A percentile compares a stretch with the other conserved stretches of the same genome.
These are phyloP conservation scores for Fusarium xyrophilum DNA, from an alignment of 2,329 filamentous ascomycete genomes.

Conservation along the genomic window DNA sequence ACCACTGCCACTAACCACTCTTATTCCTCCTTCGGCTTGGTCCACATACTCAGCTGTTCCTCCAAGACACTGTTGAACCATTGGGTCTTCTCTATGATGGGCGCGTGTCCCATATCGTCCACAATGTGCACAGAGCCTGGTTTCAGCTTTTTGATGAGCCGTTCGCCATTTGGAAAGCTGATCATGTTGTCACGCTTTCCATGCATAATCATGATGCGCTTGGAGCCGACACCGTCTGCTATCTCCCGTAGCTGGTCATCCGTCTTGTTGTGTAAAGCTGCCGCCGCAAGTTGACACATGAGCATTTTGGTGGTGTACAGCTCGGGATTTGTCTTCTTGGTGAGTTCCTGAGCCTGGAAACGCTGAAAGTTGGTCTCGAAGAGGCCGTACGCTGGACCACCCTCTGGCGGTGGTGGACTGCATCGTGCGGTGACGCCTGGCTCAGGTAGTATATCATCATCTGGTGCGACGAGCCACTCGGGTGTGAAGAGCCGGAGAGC, in stretches of 20 bases:
- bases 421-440: conserved; percentile 51
- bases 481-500: conserved; percentile 71
- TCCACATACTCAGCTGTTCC: conserved; percentile 60
- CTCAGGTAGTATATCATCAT: conserved; percentile 61
- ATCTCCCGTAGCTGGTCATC: conserved; percentile 59
- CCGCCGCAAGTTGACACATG: conserved; percentile 78
- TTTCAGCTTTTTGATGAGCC: conserved; percentile 69
- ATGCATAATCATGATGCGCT: conserved; percentile 79
- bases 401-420: conserved; percentile 43
- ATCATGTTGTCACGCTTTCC: conserved; percentile 83
- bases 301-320: conserved; percentile 73
- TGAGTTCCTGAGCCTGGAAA: conserved; percentile 79
- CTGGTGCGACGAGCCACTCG: conserved; percentile 67
- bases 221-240: conserved; percentile 72
- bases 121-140: conserved; percentile 68
- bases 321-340: conserved; percentile 68
- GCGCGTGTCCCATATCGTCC: conserved; percentile 78
- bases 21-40: conserved; percentile 49
- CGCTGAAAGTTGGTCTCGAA: conserved; percentile 83
- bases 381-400: conserved; percentile 51
- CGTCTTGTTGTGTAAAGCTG: conserved; percentile 80
- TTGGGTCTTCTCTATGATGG: conserved; percentile 71
- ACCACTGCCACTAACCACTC: not conserved
- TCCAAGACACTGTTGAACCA: conserved; percentile 73
- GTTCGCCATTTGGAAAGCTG: conserved; percentile 70